Conservation (phyloP, 306 rosid genomes). For the Neltuma alba region DNA sequence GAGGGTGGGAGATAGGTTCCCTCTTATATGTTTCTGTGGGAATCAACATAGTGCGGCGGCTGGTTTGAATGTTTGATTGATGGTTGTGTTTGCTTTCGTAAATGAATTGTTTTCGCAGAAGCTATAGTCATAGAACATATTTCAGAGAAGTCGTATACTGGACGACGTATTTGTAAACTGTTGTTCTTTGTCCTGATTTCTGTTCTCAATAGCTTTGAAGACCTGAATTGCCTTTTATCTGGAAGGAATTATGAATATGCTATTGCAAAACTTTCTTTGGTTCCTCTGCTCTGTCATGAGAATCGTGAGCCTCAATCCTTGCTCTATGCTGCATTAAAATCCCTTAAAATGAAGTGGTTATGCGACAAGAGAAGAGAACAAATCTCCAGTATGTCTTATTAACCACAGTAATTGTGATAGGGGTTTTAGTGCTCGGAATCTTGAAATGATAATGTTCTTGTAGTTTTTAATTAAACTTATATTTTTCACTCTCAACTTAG, state of each 20-base stretch:
- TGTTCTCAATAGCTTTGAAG: conserved; percentile 10
- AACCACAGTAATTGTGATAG: neutral
- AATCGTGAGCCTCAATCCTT: neutral
- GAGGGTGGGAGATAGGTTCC: neutral
- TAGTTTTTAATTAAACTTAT: neutral
- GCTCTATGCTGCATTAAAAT: neutral
- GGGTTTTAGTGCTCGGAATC: neutral
- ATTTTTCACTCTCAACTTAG: neutral
- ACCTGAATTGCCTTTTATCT: neutral
- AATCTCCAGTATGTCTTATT: neutral
- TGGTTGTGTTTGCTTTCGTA: neutral
- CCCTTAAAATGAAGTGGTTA: neutral
- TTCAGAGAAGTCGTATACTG: neutral
- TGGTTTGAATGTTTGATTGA: neutral
- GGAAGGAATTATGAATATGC: neutral
- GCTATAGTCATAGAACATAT: neutral
- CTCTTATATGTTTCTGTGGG: neutral
- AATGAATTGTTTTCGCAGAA: neutral
- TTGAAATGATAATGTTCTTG: neutral
- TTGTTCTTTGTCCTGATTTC: neutral
- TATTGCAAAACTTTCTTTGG: neutral
- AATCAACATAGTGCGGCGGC: neutral
- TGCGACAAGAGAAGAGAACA: neutral
- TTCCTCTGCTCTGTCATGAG: neutral
- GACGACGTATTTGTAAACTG: neutral